Base-by-base conservation (phyloP, 495 filamentous ascomycete genomes). In the Geopyxis carbonaria region DNA sequence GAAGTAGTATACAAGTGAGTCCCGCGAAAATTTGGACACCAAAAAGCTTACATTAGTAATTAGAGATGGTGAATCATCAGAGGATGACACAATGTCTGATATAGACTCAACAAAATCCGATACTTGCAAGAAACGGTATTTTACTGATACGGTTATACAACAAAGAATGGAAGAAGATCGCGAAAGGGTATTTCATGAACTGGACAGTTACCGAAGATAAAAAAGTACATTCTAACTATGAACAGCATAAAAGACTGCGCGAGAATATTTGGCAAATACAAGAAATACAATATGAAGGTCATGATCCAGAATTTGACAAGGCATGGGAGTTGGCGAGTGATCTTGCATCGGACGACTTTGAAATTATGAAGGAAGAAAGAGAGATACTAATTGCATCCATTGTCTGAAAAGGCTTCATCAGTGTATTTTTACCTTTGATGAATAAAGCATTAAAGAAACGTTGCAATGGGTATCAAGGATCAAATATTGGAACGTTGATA, bases 141-240 rank as follows among this genome's bases (percentile, higher is more conserved):
- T 85, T 9, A 84, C 94, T 52, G 87, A 84, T 57, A 70, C 75
- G 40, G 76, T 87, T 63, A 80, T 93, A 24, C 84, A 94, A 60
- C 86, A 94, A 63, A 61, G 89, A 35, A 94, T 97, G 45, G 91
- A 97, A 46, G 89, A 97, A 55, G 89, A 97, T 59, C 66, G 89
- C 5, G 91, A 97, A 57, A 67, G 89, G 28, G 53, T 56, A 33
- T 37, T 4, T 31, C 15, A 1, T 22, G 4, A 9, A 31, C 15
- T 22, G 19, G 16, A 6, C 5, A 20, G 9, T 21, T 24, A 13
- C 22, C 41, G 19, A 11, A 25, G 35, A 16, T 2, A 13, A 38
- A 8, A 30, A 22, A 13, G 16, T 43, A 5, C 19, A 32, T 29
- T 2, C 16, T 21, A 11, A 34, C 10, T 27, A 4, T 31, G 37